These are phyloP conservation scores for Fusarium sp. DNA, from an alignment of 2,329 filamentous ascomycete genomes.

Conservation along the genomic window DNA sequence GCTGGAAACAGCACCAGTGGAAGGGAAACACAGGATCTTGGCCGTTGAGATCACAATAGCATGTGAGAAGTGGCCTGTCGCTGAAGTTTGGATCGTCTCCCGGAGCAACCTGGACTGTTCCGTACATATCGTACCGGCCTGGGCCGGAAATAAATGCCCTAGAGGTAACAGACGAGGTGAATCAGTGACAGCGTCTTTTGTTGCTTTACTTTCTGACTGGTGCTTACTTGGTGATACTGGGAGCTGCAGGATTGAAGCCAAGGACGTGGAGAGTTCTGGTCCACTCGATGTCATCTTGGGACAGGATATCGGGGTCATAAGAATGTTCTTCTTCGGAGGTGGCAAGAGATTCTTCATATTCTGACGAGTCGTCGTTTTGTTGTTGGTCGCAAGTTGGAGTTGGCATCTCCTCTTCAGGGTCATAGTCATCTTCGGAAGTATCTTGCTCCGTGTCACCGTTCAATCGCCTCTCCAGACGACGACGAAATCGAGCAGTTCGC, in stretches of 20 bases:
- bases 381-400: neutral
- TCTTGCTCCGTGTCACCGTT: too few relatives aligned
- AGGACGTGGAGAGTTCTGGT: neutral
- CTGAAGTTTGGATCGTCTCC: constrained; percentile 7
- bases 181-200: neutral
- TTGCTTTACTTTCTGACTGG: neutral
- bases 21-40: constrained; percentile 10
- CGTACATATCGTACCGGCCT: neutral
- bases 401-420: too few relatives aligned
- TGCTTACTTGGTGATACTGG: constrained; percentile 10
- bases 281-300: neutral
- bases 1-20: constrained; percentile 10
- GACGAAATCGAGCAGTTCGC: neutral
- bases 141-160: constrained; percentile 14
- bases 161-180: neutral
- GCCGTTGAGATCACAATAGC: constrained; percentile 1
- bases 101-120: neutral
- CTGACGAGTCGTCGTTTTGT: neutral
- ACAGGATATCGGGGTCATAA: neutral
- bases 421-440: too few relatives aligned
- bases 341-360: neutral
- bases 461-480: neutral
- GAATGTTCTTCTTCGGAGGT: neutral
- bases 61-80: neutral
- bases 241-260: constrained; percentile 1